A percentile compares a stretch with the other conserved stretches of the same genome.
Evolutionary conservation across 2,329 filamentous ascomycete genomes (phyloP).

Genomic region (Fusarium armeniacum): DNA sequence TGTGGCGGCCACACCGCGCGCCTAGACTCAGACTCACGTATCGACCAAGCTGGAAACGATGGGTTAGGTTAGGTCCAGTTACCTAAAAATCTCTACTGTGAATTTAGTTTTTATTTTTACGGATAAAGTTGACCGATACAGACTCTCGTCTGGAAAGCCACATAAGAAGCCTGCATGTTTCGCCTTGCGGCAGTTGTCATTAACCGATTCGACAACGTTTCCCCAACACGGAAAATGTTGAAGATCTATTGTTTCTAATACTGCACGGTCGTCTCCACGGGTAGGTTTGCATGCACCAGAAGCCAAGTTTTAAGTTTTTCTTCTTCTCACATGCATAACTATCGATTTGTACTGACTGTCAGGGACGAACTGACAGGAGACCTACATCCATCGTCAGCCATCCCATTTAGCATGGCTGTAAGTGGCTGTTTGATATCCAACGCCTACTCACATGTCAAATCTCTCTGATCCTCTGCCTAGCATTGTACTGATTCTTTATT

Average conservation of each 20-base stretch:
- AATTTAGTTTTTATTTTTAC: conserved; percentile 3
- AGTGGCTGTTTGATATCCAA: neutral
- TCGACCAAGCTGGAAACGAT: conserved; percentile 14
- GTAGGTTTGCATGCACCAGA: neutral
- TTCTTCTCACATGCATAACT: neutral
- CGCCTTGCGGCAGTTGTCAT: conserved; percentile 15
- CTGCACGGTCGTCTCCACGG: conserved; percentile 17
- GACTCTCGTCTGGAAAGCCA: conserved; percentile 12
- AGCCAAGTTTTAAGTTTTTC: neutral
- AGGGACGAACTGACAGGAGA: neutral
- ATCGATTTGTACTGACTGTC: neutral
- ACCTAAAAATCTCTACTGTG: neutral
- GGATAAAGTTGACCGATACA: conserved; percentile 16
- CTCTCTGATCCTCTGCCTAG: neutral
- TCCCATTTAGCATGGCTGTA: neutral
- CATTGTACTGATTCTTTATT: neutral
- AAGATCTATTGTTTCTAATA: conserved; percentile 33
- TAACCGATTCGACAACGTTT: conserved; percentile 20
- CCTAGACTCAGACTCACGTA: conserved; percentile 17
- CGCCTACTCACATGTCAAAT: neutral
- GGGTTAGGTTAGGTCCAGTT: conserved; percentile 11
- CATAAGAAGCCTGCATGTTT: conserved; percentile 18
- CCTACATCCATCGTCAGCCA: neutral
- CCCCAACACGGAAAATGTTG: neutral
- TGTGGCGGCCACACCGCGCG: conserved; percentile 6